Percentiles rank a stretch among this genome's conserved stretches.
phyloP scores from a whole-genome alignment of 805 yeast genomes.

The Yamadazyma scolyti region DNA sequence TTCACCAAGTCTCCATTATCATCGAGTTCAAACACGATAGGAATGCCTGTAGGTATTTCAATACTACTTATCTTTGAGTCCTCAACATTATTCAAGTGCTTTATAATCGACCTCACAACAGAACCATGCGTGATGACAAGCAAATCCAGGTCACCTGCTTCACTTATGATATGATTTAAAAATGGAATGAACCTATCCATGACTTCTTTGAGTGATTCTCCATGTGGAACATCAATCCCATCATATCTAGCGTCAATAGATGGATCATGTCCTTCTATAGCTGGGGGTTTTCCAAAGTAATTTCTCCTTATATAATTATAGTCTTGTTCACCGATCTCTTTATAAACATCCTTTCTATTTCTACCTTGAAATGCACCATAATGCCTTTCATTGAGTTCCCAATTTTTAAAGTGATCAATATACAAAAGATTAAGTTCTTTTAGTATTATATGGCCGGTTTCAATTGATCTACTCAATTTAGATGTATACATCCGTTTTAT shows the following conservation, averaged over 20 bases:
- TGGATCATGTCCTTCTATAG: slow-evolving; percentile 19
- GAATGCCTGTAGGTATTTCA: slow-evolving; percentile 44
- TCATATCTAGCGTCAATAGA: slow-evolving; percentile 36
- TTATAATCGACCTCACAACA: slow-evolving; percentile 38
- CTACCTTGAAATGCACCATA: slow-evolving; percentile 42
- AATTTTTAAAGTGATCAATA: slow-evolving; percentile 34
- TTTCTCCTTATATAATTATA: slow-evolving; percentile 37
- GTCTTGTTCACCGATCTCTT: slow-evolving; percentile 32
- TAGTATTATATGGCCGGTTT: slow-evolving; percentile 38
- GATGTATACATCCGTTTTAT: slow-evolving; percentile 35
- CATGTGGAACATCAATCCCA: slow-evolving; percentile 28
- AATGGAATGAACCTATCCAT: slow-evolving; percentile 39
- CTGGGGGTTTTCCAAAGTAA: slow-evolving; percentile 37
- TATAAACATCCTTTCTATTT: slow-evolving; percentile 33
- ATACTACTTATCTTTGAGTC: slow-evolving; percentile 36
- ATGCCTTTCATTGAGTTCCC: slow-evolving; percentile 44
- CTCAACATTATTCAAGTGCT: slow-evolving; percentile 30
- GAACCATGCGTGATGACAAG: slow-evolving; percentile 42
- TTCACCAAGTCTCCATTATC: slow-evolving; percentile 23
- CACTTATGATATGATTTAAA: slow-evolving; percentile 25
- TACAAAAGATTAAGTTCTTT: slow-evolving; percentile 28
- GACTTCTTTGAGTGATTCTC: slow-evolving; percentile 37
- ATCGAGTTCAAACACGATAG: slow-evolving; percentile 38
- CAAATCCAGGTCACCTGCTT: slow-evolving; percentile 18
- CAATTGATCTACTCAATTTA: slow-evolving; percentile 36